Conservation (phyloP, 2,329 filamentous ascomycete genomes). For the Fusarium devonianum region DNA sequence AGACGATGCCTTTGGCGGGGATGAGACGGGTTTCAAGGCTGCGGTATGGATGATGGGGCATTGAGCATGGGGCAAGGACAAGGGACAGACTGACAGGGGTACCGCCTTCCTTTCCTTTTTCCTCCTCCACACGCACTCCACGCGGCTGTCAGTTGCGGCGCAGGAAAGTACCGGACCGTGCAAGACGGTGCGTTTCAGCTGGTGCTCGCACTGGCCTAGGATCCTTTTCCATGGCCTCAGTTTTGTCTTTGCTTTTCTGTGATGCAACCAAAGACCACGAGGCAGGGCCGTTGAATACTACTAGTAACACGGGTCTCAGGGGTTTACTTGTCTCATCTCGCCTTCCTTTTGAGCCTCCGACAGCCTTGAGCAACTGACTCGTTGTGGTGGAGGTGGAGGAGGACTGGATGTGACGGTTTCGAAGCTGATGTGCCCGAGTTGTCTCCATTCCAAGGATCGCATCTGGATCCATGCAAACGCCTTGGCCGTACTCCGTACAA, state of each 20-base stretch:
- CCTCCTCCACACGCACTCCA: constrained; percentile 19
- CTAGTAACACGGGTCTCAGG: not conserved
- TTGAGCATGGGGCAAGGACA: constrained; percentile 41
- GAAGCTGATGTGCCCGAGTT: not conserved
- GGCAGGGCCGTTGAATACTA: constrained; percentile 21
- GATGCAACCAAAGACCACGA: not conserved
- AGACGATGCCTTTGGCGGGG: constrained; percentile 25
- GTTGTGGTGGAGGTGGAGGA: too few relatives aligned
- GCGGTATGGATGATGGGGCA: constrained; percentile 35
- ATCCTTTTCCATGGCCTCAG: not conserved
- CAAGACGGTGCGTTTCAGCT: constrained; percentile 10
- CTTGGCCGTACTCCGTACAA: not conserved
- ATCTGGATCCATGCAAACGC: not conserved
- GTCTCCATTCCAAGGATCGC: constrained; percentile 18
- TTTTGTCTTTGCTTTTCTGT: constrained; percentile 19
- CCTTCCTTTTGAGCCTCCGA: not conserved
- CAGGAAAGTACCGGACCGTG: constrained; percentile 17
- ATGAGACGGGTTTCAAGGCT: constrained; percentile 23
- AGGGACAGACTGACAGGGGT: constrained; percentile 30
- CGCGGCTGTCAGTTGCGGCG: constrained; percentile 35
- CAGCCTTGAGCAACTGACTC: constrained; percentile 26
- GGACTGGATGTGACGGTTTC: too few relatives aligned
- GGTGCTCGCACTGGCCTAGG: not conserved
- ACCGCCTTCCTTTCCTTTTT: constrained; percentile 21
- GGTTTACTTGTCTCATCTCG: constrained; percentile 1